Evolutionary conservation across 139 green algal species (phyloP), one percentile per base, ranked within the genome.

Genomic region (Chlorella vulgaris): DNA sequence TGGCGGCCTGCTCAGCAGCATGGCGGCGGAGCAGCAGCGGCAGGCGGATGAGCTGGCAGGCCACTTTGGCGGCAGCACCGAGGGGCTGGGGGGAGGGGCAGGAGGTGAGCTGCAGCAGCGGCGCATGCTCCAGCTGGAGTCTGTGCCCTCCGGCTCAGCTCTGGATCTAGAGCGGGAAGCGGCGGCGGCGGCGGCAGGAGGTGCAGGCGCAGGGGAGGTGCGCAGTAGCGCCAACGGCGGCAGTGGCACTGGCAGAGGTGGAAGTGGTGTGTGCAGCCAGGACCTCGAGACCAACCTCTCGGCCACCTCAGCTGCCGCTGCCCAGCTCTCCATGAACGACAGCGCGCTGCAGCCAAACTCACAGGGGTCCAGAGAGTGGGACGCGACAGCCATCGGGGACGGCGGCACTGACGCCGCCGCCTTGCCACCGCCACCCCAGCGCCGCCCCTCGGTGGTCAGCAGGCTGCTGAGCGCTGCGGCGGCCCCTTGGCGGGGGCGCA

Each of bases 21-120:
- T 79, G 21, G 73, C 73, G 8, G 73, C 13, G 10, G 73, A 79
- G 28, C 50, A 79, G 69, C 7, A 24, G 61, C 61, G 38, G 29
- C 61, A 40, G 61, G 29, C 29, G 7, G 61, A 29, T 2, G 15
- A 2, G 5, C 24, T 29, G 31, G 3, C 31, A 43, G 62, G 31
- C 31, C 31, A 43, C 4, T 18, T 58, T 58, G 13, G 47, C 47
- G 47, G 47, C 47, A 58, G 47, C 15, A 58, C 13, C 47, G 15
- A 24, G 10, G 47, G 10, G 13, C 15, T 58, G 13, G 47, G 47
- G 47, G n/a, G n/a, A n/a, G n/a, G 47, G 47, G 47, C 47, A 58
- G 47, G 13, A 58, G 15, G 15, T 58, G 47, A 58, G 13, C 10
- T 24, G 47, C 47, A 58, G 13, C 47, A 58, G 10, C 47, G 15